Base-by-base conservation (phyloP, 257 asterid species). In the Capsicum rhomboideum region DNA sequence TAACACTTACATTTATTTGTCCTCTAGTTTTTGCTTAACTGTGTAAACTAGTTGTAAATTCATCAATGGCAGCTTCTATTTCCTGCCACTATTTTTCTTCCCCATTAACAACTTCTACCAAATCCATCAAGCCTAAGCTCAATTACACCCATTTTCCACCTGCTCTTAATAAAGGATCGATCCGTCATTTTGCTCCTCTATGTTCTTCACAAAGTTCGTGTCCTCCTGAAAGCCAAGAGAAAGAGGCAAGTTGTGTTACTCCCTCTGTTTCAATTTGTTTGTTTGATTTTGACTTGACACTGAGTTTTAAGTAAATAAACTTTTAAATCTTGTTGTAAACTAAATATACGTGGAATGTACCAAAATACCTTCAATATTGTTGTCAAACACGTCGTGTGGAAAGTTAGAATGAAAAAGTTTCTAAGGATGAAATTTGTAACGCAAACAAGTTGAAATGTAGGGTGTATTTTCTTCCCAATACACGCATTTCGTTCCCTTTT, bases 11-110 rank as follows among this genome's bases (percentile, higher is more conserved):
- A 23, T 9, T 74, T 74, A 21, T 42, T 44, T 63, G 64, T 52
- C 61, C 53, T 82, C 11, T 49, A 63, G 16, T 26, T 16, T n/a
- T 61, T 82, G 4, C 20, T 23, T 50, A 46, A 74, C 21, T 44
- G 3, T 50, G 28, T 68, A 67, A 67, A 58, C 1, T 56, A 80
- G 20, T 44, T 17, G 61, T 66, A 21, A 50, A 49, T 67, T 66
- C 79, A 81, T 83, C 93, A 90, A 94, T 95, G 99, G 98, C 99
- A 75, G 90, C 86, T 84, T 64, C 87, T 18, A 75, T 86, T 85
- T 90, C 97, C 71, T 94, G 93, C 92, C 93, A 89, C 85, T 89
- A 83, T 1, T 77, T 79, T 84, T 87, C 91, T 31, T 90, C 90
- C 55, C 83, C 93, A 29, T 82, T 85, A 20, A 68, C 87, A 10